These are phyloP conservation scores for Corymbia calophylla DNA, from an alignment of 441 rosid species.

Conservation along the genomic window DNA sequence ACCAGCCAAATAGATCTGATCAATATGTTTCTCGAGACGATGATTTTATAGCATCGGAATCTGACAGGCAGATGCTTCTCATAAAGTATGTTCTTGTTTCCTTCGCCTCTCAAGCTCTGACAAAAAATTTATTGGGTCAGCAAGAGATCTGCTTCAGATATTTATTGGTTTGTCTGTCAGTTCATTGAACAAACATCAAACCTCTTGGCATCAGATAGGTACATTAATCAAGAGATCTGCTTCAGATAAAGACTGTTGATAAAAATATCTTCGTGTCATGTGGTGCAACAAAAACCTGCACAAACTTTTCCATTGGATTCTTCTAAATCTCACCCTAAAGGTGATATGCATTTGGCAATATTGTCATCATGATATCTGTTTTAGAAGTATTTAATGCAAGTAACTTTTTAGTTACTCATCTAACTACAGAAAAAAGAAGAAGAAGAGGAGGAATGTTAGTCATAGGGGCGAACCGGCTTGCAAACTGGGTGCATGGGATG, in stretches of 20 bases:
- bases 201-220: background rate
- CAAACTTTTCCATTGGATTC: background rate
- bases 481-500: background rate
- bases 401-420: background rate
- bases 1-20: conserved; percentile 45
- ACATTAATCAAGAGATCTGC: background rate
- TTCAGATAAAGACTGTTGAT: background rate
- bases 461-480: background rate
- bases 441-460: background rate
- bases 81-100: conserved; percentile 50
- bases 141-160: background rate
- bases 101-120: background rate
- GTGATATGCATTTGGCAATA: background rate
- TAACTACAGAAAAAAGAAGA: background rate
- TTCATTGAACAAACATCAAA: background rate
- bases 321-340: background rate
- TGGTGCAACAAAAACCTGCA: background rate
- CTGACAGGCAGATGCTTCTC: conserved; percentile 92
- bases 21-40: conserved; percentile 56
- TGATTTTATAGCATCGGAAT: conserved; percentile 84
- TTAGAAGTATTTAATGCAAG: background rate
- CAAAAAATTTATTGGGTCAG: background rate
- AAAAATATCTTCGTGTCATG: background rate
- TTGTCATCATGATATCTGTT: background rate
- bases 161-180: background rate